These are phyloP conservation scores for Monilinia polystroma DNA, from an alignment of 2,329 filamentous ascomycete species.

Conservation along the genomic window DNA sequence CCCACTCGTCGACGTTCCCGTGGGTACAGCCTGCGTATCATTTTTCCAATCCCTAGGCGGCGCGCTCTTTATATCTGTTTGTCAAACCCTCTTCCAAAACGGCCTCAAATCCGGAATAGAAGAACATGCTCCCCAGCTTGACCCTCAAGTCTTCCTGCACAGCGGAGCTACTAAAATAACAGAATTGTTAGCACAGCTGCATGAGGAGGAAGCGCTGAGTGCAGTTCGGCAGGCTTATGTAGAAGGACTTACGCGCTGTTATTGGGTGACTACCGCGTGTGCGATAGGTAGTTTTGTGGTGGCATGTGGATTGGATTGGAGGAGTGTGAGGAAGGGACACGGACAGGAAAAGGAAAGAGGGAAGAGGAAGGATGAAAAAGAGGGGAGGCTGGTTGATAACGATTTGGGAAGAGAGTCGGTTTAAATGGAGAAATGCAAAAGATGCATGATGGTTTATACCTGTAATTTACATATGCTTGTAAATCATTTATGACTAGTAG, in stretches of 20 bases:
- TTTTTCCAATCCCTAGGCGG: conserved; percentile 68
- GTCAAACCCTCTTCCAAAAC: conserved; percentile 66
- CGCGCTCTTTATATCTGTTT: conserved; percentile 63
- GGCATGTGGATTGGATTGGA: conserved; percentile 50
- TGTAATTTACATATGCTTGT: background rate
- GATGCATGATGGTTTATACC: background rate
- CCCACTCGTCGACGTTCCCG: conserved; percentile 49
- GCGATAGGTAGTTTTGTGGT: conserved; percentile 48
- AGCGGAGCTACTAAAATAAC: conserved; percentile 53
- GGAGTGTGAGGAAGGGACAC: conserved; percentile 50
- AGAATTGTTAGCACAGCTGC: conserved; percentile 45
- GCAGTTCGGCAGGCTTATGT: conserved; percentile 56
- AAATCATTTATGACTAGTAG: conserved; percentile 2
- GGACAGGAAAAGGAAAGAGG: conserved; percentile 27
- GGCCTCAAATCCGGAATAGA: conserved; percentile 54
- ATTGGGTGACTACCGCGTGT: conserved; percentile 52
- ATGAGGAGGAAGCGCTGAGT: conserved; percentile 45
- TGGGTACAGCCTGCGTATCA: conserved; percentile 52
- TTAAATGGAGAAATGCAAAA: background rate
- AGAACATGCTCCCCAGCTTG: conserved; percentile 47
- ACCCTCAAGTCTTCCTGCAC: conserved; percentile 50
- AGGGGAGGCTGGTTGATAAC: background rate
- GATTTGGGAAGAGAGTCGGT: background rate
- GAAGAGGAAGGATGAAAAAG: conserved; percentile 12
- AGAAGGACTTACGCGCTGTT: conserved; percentile 52